These are phyloP conservation scores for Podosphaera aphanis DNA, from an alignment of 2,329 filamentous ascomycete genomes.

Conservation along the genomic window DNA sequence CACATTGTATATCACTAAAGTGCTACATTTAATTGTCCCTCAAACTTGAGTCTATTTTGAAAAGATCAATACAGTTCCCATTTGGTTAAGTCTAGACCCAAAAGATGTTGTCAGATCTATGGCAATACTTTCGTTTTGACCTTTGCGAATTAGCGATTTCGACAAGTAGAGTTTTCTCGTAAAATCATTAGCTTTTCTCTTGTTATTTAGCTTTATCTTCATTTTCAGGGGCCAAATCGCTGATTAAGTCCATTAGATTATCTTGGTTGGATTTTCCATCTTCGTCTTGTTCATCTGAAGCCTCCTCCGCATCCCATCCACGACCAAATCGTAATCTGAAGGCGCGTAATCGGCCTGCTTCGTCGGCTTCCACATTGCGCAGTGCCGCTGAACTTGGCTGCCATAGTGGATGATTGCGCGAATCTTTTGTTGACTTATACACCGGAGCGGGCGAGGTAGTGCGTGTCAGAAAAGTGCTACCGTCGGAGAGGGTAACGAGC, in stretches of 20 bases:
- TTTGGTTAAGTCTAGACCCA: no score
- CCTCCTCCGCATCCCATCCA: slow-evolving; percentile 45
- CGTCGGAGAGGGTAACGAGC: slow-evolving; percentile 73
- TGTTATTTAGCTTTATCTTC: no score
- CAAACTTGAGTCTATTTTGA: neutral
- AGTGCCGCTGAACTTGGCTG: slow-evolving; percentile 65
- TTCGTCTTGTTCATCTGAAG: slow-evolving; percentile 9
- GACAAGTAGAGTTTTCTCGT: no score
- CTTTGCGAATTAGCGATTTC: no score
- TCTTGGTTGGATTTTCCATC: neutral
- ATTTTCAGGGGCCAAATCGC: neutral
- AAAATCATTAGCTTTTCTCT: no score
- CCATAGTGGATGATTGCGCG: slow-evolving; percentile 74
- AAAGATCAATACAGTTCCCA: no score
- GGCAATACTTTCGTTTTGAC: no score
- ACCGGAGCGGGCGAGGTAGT: slow-evolving; percentile 47
- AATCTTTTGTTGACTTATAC: slow-evolving; percentile 49
- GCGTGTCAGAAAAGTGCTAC: slow-evolving; percentile 58
- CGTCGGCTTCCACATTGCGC: slow-evolving; percentile 77
- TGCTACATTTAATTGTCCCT: neutral
- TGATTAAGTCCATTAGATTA: slow-evolving; percentile 1
- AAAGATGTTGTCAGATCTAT: no score
- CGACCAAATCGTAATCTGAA: slow-evolving; percentile 71
- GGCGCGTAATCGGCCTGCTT: slow-evolving; percentile 68
- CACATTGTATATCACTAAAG: neutral